Evolutionary conservation across 441 rosid species (phyloP).

Genomic region (Syzygium malaccense): DNA sequence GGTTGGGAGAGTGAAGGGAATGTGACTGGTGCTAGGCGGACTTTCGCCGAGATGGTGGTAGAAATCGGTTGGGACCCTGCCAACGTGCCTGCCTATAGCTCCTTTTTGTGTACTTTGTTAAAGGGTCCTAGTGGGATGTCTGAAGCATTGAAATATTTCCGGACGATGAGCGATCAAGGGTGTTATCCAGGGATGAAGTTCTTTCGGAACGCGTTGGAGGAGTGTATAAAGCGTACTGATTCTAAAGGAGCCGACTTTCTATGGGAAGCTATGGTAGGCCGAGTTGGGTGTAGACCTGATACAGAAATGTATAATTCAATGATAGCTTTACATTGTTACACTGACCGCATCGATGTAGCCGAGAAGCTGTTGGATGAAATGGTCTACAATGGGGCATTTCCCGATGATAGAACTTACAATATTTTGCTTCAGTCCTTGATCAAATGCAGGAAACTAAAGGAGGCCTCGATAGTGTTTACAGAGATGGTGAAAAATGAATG

Average conservation of each 20-base stretch:
- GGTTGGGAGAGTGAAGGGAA: constrained; percentile 59
- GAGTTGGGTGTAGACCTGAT: constrained; percentile 35
- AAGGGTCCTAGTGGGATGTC: constrained; percentile 25
- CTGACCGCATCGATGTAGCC: constrained; percentile 20
- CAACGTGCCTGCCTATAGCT: constrained; percentile 46
- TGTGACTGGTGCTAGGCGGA: constrained; percentile 16
- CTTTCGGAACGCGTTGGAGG: constrained; percentile 23
- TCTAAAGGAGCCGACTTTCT: constrained; percentile 24
- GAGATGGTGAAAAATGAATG: constrained; percentile 52
- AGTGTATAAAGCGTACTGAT: constrained; percentile 25
- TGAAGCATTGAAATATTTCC: constrained; percentile 28
- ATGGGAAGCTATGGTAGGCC: constrained; percentile 39
- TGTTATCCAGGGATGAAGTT: constrained; percentile 46
- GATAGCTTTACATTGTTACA: constrained; percentile 35
- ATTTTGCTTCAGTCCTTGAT: constrained; percentile 35
- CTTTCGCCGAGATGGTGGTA: constrained; percentile 35
- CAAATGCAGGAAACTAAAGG: constrained; percentile 31
- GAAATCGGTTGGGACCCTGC: constrained; percentile 53
- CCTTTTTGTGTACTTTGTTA: constrained; percentile 39
- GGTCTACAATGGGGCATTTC: constrained; percentile 44
- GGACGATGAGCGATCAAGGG: constrained; percentile 18
- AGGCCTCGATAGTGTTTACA: constrained; percentile 25
- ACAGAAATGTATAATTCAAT: constrained; percentile 36
- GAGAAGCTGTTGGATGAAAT: constrained; percentile 39
- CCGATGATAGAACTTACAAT: constrained; percentile 36